phyloP scores from a whole-genome alignment of 306 rosid genomes.

The Gastrolobium bilobum region DNA sequence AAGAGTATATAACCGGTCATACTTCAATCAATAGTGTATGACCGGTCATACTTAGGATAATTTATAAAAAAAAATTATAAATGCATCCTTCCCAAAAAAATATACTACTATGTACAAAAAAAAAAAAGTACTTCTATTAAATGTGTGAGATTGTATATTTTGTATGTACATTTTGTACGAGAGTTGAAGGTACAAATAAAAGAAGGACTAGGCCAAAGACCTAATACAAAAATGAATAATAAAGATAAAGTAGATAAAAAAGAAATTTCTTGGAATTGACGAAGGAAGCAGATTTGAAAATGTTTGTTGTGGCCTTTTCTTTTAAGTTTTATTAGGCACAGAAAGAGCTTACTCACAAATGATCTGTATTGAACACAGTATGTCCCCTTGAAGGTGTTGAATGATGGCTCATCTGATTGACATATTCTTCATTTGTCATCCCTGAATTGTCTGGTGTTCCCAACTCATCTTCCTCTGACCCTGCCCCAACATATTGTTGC shows the following conservation, averaged over 20 bases:
- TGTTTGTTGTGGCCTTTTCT: background rate
- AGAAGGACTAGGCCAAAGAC: background rate
- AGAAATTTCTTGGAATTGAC: background rate
- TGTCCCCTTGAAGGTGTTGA: conserved; percentile 44
- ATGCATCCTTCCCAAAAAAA: too few species aligned
- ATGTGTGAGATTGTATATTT: background rate
- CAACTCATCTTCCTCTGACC: conserved; percentile 45
- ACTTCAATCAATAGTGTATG: too few species aligned
- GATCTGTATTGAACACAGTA: conserved; percentile 26
- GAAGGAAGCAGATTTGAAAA: background rate
- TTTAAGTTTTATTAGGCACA: background rate
- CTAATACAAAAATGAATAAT: background rate
- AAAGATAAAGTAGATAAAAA: too few species aligned
- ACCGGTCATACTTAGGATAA: too few species aligned
- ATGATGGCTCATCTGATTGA: conserved; percentile 8
- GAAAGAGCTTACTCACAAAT: conserved; percentile 2
- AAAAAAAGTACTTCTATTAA: background rate
- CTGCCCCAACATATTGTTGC: conserved; percentile 73
- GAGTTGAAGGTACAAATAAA: background rate
- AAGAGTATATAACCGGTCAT: too few species aligned
- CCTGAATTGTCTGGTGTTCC: conserved; percentile 30
- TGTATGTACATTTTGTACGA: conserved; percentile 9
- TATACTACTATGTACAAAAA: too few species aligned
- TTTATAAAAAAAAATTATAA: too few species aligned
- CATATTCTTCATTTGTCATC: conserved; percentile 43